Percentiles rank a stretch among this genome's conserved stretches.
Evolutionary conservation across 2,329 filamentous ascomycete genomes (phyloP).

Genomic region (Fusarium secorum): DNA sequence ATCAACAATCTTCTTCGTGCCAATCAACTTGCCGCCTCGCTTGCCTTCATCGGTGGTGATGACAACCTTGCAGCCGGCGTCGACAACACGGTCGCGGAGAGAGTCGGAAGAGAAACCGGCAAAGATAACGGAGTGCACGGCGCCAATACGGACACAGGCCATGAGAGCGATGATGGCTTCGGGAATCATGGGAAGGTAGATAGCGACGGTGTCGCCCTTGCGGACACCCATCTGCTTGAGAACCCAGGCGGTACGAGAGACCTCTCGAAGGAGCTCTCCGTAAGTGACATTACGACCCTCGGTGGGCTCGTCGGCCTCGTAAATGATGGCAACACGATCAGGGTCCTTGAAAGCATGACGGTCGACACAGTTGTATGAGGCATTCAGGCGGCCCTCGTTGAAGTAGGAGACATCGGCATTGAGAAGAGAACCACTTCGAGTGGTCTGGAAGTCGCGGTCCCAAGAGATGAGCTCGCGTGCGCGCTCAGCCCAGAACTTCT

Average conservation of each 20-base stretch:
- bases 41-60: constrained; percentile 98
- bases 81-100: constrained; percentile 90
- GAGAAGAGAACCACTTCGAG: constrained; percentile 76
- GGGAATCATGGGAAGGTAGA: constrained; percentile 99
- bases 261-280: constrained; percentile 88
- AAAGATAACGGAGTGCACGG: constrained; percentile 96
- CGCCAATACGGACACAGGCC: constrained; percentile 90
- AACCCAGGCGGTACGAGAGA: constrained; percentile 85
- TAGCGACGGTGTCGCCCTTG: constrained; percentile 96
- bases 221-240: constrained; percentile 95
- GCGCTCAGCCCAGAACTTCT: constrained; percentile 87
- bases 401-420: constrained; percentile 95
- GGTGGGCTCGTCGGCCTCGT: constrained; percentile 90
- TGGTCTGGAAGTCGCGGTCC: constrained; percentile 91
- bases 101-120: constrained; percentile 98
- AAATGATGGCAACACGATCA: constrained; percentile 94
- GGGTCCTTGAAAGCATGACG: constrained; percentile 96
- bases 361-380: constrained; percentile 97
- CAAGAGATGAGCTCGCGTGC: constrained; percentile 91
- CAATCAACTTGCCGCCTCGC: constrained; percentile 95
- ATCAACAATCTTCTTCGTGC: constrained; percentile 99
- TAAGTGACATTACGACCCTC: constrained; percentile 93
- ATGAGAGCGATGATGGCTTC: constrained; percentile 92
- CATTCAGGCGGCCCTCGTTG: constrained; percentile 90
- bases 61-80: constrained; percentile 89